Base-by-base conservation (phyloP, 768 basidiomycete species). In the Hortiboletus flavorubellus region DNA sequence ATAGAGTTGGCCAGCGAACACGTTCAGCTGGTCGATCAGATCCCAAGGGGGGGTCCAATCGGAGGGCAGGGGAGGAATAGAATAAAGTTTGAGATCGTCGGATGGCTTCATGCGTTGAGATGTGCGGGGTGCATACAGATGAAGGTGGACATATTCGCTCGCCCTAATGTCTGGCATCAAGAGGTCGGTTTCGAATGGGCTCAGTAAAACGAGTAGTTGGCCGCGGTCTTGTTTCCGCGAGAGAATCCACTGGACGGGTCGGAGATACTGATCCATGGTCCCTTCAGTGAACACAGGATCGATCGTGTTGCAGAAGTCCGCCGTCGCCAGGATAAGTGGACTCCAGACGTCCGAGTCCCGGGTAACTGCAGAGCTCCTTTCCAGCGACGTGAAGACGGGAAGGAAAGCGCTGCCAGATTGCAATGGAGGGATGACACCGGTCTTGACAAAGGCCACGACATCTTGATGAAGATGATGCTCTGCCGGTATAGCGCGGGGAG, bases 71-170 rank as follows among this genome's bases (percentile, higher is more conserved):
- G 56, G 34, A 30, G 60, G 64, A 33, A 59, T 46, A 3, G 30
- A 6, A 15, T 55, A 49, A 0, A 66, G 53, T 3, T 7, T 35
- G 5, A 68, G 63, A 29, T 70, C 55, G 33, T 80, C 78, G 21
- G 72, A 71, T 7, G 73, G 56, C 23, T 63, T 61, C 70, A 73
- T 74, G 2, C 60, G 60, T n/a, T 62, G 47, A 4, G 64, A 69
- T 39, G 73, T 72, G 3, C 74, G 63, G 2, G 78, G 75, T 3
- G 74, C 59, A 47, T 79, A 80, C 0, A 73, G 30, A 57, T 78
- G 77, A 8, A 80, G 68, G 48, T 71, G 64, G 8, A 75, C 73
- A 8, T 51, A 8, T 11, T 65, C 56, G 59, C 69, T 71, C 11
- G 30, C 26, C 15, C 69, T 72, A 51, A 80, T 76, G 0, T 35